Percentiles rank a stretch among this genome's conserved stretches.
These are phyloP conservation scores for Xanthoceras sorbifolium DNA, from an alignment of 345 rosid genomes.

Conservation along the genomic window DNA sequence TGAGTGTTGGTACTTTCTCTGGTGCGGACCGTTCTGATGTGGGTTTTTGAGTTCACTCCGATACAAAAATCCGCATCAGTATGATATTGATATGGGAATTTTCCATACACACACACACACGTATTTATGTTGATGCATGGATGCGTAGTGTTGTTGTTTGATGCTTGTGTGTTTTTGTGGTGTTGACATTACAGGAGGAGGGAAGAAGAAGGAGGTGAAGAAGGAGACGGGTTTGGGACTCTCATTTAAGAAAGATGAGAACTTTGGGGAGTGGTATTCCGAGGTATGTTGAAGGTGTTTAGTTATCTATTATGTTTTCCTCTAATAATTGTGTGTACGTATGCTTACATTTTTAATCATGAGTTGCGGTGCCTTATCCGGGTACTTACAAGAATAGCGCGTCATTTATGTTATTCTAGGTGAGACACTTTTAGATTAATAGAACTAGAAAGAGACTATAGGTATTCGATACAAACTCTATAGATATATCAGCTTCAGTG, in stretches of 20 bases:
- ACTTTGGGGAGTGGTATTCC: slow-evolving; percentile 96
- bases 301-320: background rate
- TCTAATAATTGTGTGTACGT: background rate
- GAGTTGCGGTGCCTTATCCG: background rate
- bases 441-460: no score
- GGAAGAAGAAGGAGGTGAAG: slow-evolving; percentile 94
- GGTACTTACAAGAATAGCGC: background rate
- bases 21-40: background rate
- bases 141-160: background rate
- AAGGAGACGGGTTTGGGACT: slow-evolving; percentile 94
- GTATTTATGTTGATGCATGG: no score
- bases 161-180: slow-evolving; percentile 1
- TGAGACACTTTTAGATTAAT: background rate
- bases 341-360: background rate
- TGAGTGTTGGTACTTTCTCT: slow-evolving; percentile 1
- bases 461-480: no score
- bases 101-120: background rate
- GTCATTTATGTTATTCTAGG: background rate
- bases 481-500: no score
- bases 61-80: no score
- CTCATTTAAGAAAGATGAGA: slow-evolving; percentile 75
- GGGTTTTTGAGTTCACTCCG: background rate
- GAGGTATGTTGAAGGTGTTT: slow-evolving; percentile 54
- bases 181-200: slow-evolving; percentile 33
- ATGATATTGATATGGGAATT: background rate